Percentiles rank a stretch among this genome's conserved stretches.
Conservation (phyloP, 371 early-diverging fungal species). For the Rhizopus sp. region DNA sequence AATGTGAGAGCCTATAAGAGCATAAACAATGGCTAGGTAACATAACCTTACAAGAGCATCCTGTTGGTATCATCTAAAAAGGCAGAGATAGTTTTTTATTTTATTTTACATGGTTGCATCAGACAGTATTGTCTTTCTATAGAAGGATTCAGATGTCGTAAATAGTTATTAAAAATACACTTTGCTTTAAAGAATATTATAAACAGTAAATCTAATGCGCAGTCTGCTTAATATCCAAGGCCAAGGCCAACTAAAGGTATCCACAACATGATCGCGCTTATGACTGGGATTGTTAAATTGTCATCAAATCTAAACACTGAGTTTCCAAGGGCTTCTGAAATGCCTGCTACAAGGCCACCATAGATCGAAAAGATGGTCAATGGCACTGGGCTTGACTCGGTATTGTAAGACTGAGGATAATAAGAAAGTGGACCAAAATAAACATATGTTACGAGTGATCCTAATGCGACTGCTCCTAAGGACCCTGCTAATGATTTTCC, state of each 20-base stretch:
- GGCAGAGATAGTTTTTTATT: no score
- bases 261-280: conserved; percentile 47
- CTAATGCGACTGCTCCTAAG: conserved; percentile 41
- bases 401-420: conserved; percentile 26
- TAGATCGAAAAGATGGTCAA: conserved; percentile 31
- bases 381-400: conserved; percentile 15
- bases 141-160: no score
- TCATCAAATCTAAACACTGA: conserved; percentile 42
- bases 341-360: conserved; percentile 49
- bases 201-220: background rate
- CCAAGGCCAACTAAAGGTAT: conserved; percentile 29
- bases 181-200: background rate
- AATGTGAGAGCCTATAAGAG: no score
- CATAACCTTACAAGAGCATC: no score
- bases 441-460: conserved; percentile 42
- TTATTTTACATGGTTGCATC: no score
- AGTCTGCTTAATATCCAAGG: conserved; percentile 10
- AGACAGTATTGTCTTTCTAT: no score
- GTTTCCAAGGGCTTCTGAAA: conserved; percentile 48
- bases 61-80: no score
- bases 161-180: no score
- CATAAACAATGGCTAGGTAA: no score
- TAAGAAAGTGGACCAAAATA: conserved; percentile 35
- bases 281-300: conserved; percentile 50
- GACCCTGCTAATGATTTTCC: conserved; percentile 57